Conservation (phyloP, 192 early-diverging fungal species). For the Coemansia sp. region DNA sequence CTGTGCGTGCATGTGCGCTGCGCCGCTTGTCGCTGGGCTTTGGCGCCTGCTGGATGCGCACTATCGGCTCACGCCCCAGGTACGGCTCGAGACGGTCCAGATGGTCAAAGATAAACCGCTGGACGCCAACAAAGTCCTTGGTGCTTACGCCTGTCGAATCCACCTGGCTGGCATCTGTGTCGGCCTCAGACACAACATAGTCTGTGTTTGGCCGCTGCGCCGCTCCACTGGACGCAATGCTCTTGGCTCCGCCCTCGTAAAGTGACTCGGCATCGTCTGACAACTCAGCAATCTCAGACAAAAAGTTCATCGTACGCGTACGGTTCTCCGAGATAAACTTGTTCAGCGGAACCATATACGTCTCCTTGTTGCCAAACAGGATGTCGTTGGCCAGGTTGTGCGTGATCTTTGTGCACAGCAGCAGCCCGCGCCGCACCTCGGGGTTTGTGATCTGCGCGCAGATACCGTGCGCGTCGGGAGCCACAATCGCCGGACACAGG, state of each 20-base stretch:
- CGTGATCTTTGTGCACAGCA: constrained; percentile 92
- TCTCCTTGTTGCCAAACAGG: constrained; percentile 92
- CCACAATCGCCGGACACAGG: constrained; percentile 92
- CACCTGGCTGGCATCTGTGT: constrained; percentile 16
- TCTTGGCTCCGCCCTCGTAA: constrained; percentile 42
- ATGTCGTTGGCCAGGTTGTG: constrained; percentile 96
- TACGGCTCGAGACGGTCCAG: constrained; percentile 70
- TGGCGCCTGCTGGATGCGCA: constrained; percentile 22
- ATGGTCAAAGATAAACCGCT: constrained; percentile 68
- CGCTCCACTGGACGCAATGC: constrained; percentile 38
- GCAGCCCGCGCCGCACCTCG: constrained; percentile 80
- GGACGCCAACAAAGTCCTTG: constrained; percentile 58
- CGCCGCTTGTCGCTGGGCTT: constrained; percentile 45
- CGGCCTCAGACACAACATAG: constrained; percentile 31
- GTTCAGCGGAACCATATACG: constrained; percentile 91
- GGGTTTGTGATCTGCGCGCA: constrained; percentile 62
- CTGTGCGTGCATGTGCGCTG: constrained; percentile 25
- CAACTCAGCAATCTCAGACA: constrained; percentile 73
- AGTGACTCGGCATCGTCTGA: constrained; percentile 46
- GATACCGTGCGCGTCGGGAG: constrained; percentile 82
- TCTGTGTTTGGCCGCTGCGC: constrained; percentile 31
- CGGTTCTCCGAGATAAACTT: constrained; percentile 83
- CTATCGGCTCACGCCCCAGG: constrained; percentile 59
- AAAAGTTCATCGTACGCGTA: constrained; percentile 72
- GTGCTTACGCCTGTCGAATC: constrained; percentile 39